Conservation (phyloP, 371 early-diverging fungal genomes). For the Dichotomocladium elegans region DNA sequence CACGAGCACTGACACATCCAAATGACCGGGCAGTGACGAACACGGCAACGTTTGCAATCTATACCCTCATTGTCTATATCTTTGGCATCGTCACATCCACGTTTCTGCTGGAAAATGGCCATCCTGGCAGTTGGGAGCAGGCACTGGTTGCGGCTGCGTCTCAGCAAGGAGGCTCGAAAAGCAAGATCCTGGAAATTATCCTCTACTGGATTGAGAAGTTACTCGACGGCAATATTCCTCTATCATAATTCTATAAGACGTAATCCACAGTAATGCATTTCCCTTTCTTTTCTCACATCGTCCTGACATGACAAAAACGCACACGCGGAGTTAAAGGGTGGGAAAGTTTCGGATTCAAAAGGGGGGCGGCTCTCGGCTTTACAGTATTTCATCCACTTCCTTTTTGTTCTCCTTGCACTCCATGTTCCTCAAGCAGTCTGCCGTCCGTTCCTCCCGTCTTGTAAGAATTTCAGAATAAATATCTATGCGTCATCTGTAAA, state of each 20-base stretch:
- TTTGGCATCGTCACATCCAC: constrained; percentile 57
- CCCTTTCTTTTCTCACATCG: too few species aligned
- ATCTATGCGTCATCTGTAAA: neutral
- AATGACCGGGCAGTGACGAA: constrained; percentile 44
- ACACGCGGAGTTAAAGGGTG: too few species aligned
- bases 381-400: neutral
- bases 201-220: constrained; percentile 49
- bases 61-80: constrained; percentile 50
- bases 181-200: constrained; percentile 39
- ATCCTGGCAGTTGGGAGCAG: constrained; percentile 26
- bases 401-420: neutral
- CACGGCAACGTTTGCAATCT: constrained; percentile 52
- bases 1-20: constrained; percentile 5
- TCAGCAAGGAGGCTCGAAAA: constrained; percentile 28
- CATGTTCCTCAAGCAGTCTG: constrained; percentile 28
- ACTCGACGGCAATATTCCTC: constrained; percentile 38
- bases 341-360: too few species aligned
- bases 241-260: too few species aligned
- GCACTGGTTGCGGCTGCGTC: constrained; percentile 36
- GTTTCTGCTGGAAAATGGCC: constrained; percentile 43
- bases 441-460: constrained; percentile 15
- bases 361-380: neutral
- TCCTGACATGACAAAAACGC: too few species aligned
- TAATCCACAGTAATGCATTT: too few species aligned
- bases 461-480: constrained; percentile 2